A percentile compares a stretch with the other conserved stretches of the same genome.
Conservation (phyloP, 768 basidiomycete species). For the Sarcomyxa edulis region DNA sequence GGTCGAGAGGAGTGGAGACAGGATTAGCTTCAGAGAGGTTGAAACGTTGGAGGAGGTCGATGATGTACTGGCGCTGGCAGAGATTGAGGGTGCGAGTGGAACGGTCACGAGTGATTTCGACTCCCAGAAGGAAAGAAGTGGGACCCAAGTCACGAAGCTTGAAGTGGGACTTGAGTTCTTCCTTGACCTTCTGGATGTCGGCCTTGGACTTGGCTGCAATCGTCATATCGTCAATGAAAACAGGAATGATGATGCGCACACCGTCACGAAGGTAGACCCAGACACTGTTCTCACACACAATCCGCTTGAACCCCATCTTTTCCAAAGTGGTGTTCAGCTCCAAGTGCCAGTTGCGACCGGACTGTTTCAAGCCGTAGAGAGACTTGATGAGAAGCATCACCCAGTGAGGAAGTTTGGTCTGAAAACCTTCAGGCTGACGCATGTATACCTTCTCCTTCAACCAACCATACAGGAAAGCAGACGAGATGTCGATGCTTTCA, state of each 20-base stretch:
- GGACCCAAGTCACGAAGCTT: constrained; percentile 22
- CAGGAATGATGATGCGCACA: constrained; percentile 20
- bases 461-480: constrained; percentile 25
- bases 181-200: constrained; percentile 15
- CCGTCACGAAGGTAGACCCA: constrained; percentile 19
- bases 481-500: constrained; percentile 25
- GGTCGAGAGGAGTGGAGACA: constrained; percentile 24
- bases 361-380: constrained; percentile 40
- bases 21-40: constrained; percentile 22
- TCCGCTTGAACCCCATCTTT: constrained; percentile 15
- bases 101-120: constrained; percentile 20
- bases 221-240: constrained; percentile 25
- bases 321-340: constrained; percentile 17
- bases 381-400: constrained; percentile 22
- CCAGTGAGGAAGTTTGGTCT: constrained; percentile 6
- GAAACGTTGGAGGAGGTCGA: constrained; percentile 19
- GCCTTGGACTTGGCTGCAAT: constrained; percentile 16
- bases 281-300: constrained; percentile 20
- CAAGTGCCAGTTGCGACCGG: constrained; percentile 30
- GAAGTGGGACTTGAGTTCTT: constrained; percentile 18
- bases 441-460: constrained; percentile 28
- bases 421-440: constrained; percentile 23
- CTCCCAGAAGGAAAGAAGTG: constrained; percentile 20
- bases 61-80: constrained; percentile 20
- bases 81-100: constrained; percentile 13